Conservation (phyloP, 2,329 filamentous ascomycete species). For the Sarocladiaceae sp. region DNA sequence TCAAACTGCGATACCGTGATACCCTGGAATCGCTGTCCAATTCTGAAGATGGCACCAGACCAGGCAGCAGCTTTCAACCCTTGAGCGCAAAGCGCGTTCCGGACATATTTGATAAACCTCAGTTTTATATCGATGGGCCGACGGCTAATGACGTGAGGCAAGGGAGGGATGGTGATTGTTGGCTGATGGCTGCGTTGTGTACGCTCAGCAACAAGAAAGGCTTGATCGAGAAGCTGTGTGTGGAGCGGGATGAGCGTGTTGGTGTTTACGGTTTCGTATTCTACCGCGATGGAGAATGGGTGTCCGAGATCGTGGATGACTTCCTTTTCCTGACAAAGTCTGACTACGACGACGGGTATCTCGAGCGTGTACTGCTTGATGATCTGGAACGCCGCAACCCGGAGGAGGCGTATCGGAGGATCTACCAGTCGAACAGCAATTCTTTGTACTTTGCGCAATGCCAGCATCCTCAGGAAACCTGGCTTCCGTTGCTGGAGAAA, state of each 20-base stretch:
- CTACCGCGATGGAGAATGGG: slow-evolving; percentile 73
- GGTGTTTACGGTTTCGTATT: slow-evolving; percentile 87
- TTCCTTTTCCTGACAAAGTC: slow-evolving; percentile 52
- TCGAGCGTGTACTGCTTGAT: slow-evolving; percentile 40
- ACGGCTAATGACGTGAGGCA: slow-evolving; percentile 76
- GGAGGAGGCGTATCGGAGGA: slow-evolving; percentile 59
- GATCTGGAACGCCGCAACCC: slow-evolving; percentile 44
- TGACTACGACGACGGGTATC: slow-evolving; percentile 56
- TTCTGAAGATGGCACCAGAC: slow-evolving; percentile 16
- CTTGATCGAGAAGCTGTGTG: slow-evolving; percentile 69
- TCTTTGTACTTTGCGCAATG: slow-evolving; percentile 76
- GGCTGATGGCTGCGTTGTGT: slow-evolving; percentile 77
- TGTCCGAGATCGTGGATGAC: slow-evolving; percentile 54
- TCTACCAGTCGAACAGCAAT: slow-evolving; percentile 69
- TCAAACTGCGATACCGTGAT: slow-evolving; percentile 54
- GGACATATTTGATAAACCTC: slow-evolving; percentile 72
- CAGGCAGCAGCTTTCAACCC: slow-evolving; percentile 33
- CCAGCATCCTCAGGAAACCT: slow-evolving; percentile 71
- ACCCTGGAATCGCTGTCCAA: slow-evolving; percentile 44
- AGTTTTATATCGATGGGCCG: slow-evolving; percentile 74
- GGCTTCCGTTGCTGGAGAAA: slow-evolving; percentile 76
- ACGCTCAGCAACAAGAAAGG: slow-evolving; percentile 70
- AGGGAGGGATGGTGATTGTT: slow-evolving; percentile 77
- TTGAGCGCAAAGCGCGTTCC: slow-evolving; percentile 62
- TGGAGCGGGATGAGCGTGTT: slow-evolving; percentile 66